Base-by-base conservation (phyloP, 352 stramenopile species). In the Phytophthora pinifolia region DNA sequence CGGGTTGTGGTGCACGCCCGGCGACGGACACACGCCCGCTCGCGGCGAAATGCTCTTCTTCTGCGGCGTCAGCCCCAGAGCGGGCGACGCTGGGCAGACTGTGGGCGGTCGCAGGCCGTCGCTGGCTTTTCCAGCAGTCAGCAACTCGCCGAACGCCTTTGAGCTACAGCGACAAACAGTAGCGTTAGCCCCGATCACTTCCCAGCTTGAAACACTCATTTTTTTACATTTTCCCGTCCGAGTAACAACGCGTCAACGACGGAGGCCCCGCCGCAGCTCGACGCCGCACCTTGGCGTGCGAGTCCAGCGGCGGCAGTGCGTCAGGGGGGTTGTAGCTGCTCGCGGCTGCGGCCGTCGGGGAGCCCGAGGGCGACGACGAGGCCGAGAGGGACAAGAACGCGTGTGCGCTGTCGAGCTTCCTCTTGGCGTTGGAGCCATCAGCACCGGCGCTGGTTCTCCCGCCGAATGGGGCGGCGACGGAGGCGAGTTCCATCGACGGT, bases 191-290 rank as follows among this genome's bases (percentile, higher is more conserved):
- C 22, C 22, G 22, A 3, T 27, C 22, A 27, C 22, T 27, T 27
- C 22, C 22, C 22, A n/a, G n/a, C n/a, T n/a, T n/a, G n/a, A n/a
- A n/a, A n/a, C n/a, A n/a, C n/a, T n/a, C n/a, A n/a, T n/a, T n/a
- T n/a, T n/a, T n/a, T n/a, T n/a, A 91, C 81, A 91, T 91, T 63
- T 75, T 91, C 33, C 78, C 74, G 47, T 89, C 81, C 9, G 78
- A 89, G 54, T 79, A 70, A 25, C 72, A 88, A 39, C 81, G 70
- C 48, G 78, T 88, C 44, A 88, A 72, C 10, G 62, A 47, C 9
- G 58, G 50, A 42, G 57, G 36, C 54, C 53, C 46, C 67, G 48
- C 27, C 0, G 74, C 69, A 31, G 67, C 73, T 18, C 76, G 70
- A 45, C 78, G 70, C 33, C 70, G 78, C 55, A 83, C 63, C 52